Percentiles rank a stretch among this genome's conserved stretches.
Conservation (phyloP, 164 flowering plant genomes). For the Tetracentron sinense region DNA sequence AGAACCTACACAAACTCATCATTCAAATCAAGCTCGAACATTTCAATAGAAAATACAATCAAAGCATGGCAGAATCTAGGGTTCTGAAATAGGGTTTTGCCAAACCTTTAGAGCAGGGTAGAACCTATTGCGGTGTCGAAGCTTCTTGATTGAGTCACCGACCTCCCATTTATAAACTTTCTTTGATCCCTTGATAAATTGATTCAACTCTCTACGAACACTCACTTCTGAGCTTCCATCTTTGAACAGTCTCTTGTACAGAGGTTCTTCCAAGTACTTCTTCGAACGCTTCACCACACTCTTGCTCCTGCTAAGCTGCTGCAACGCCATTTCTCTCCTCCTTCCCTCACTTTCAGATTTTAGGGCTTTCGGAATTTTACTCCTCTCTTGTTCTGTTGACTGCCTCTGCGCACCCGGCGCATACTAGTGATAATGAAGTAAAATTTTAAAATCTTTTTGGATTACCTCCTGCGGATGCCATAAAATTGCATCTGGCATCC, state of each 20-base stretch:
- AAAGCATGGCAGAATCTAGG: background rate
- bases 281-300: constrained; percentile 50
- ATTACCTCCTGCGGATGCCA: no score
- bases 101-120: constrained; percentile 73
- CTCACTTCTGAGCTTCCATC: constrained; percentile 57
- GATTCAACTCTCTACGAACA: constrained; percentile 58
- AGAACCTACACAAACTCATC: background rate
- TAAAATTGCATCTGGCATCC: no score
- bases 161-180: constrained; percentile 87
- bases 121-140: constrained; percentile 54
- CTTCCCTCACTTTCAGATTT: background rate
- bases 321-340: constrained; percentile 33
- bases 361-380: background rate
- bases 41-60: background rate
- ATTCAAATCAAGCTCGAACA: background rate
- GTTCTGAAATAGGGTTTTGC: background rate
- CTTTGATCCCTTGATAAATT: constrained; percentile 52
- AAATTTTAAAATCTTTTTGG: no score
- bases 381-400: no score
- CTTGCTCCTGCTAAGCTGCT: constrained; percentile 38
- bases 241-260: constrained; percentile 56
- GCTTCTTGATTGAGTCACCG: constrained; percentile 59
- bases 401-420: background rate
- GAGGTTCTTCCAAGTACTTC: constrained; percentile 62
- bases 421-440: no score